Conservation (phyloP, 768 basidiomycete genomes). For the Royoungia palumana region DNA sequence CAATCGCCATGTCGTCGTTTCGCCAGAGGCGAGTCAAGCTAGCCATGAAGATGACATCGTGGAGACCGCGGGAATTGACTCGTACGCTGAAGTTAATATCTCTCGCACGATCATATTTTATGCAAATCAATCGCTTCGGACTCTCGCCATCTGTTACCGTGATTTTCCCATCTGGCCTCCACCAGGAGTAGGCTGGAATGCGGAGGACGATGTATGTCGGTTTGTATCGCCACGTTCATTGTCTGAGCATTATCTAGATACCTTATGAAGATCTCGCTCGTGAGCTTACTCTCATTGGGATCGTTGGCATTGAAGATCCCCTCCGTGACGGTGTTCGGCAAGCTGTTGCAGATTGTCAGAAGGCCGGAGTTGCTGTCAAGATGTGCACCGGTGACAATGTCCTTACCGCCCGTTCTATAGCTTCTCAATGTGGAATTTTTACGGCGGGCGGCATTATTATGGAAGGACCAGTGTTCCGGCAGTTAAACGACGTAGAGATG, state of each 20-base stretch:
- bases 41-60: constrained; percentile 34
- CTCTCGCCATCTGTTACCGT: constrained; percentile 90
- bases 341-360: constrained; percentile 83
- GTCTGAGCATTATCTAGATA: constrained; percentile 42
- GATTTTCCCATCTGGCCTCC: constrained; percentile 91
- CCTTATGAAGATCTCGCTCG: constrained; percentile 64
- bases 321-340: constrained; percentile 85
- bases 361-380: constrained; percentile 90
- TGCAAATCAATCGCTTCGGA: constrained; percentile 92
- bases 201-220: constrained; percentile 53
- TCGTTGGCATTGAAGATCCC: constrained; percentile 96
- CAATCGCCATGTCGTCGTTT: constrained; percentile 67
- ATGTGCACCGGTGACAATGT: constrained; percentile 99
- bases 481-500: constrained; percentile 65
- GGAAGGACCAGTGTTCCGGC: constrained; percentile 94
- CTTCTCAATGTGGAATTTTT: constrained; percentile 94
- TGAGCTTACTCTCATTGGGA: constrained; percentile 81
- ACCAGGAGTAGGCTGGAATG: constrained; percentile 34
- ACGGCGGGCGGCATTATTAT: constrained; percentile 92
- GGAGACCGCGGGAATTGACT: constrained; percentile 59
- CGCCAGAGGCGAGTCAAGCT: constrained; percentile 17
- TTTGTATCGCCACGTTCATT: not conserved
- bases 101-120: constrained; percentile 95
- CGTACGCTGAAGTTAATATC: constrained; percentile 76
- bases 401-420: constrained; percentile 93